Conservation (phyloP, 108 stramenopile genomes). For the Bacterosira constricta region DNA sequence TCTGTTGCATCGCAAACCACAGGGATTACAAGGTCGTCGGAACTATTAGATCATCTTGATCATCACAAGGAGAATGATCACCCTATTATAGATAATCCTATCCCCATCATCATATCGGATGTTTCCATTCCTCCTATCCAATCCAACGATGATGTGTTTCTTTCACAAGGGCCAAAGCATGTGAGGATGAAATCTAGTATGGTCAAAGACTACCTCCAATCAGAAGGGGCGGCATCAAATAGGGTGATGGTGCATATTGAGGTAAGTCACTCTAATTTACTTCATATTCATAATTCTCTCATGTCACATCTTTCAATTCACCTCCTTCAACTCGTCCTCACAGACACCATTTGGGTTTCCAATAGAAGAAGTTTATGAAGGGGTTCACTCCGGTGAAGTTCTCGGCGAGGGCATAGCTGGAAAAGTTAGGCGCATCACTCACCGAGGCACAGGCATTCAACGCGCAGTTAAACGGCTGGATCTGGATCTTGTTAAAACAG, state of each 20-base stretch:
- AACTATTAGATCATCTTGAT: background rate
- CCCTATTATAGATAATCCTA: no score
- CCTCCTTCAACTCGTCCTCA: background rate
- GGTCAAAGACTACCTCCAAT: constrained; percentile 5
- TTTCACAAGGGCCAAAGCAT: background rate
- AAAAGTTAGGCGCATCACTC: constrained; percentile 23
- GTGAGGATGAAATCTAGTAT: background rate
- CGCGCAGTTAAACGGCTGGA: constrained; percentile 41
- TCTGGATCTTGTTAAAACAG: constrained; percentile 12
- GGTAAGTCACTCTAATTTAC: background rate
- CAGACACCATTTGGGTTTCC: constrained; percentile 2
- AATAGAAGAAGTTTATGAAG: constrained; percentile 27
- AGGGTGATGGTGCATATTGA: constrained; percentile 26
- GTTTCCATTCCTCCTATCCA: background rate
- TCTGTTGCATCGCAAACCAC: background rate
- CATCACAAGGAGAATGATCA: no score
- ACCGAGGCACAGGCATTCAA: constrained; percentile 26
- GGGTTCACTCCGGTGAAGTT: constrained; percentile 32
- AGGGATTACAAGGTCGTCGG: background rate
- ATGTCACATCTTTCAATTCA: background rate
- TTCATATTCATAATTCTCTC: background rate
- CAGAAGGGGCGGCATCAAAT: background rate
- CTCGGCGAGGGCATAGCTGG: constrained; percentile 38
- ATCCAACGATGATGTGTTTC: background rate
- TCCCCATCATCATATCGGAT: background rate